Evolutionary conservation across 306 rosid genomes (phyloP).

Genomic region (Cicer pinnatifidum): DNA sequence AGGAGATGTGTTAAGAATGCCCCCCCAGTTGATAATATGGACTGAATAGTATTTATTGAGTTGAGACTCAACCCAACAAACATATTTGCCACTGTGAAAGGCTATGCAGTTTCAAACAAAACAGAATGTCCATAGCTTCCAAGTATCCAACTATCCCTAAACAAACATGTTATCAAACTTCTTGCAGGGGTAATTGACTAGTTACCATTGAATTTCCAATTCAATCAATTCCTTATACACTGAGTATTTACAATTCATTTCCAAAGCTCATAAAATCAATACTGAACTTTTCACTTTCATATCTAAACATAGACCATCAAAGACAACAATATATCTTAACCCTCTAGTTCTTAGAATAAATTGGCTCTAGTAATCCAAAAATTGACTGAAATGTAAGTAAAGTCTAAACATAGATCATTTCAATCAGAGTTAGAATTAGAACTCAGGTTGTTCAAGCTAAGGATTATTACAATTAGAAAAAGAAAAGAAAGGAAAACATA

Average conservation of each 20-base stretch:
- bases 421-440: no score
- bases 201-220: no score
- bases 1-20: background rate
- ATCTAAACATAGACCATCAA: background rate
- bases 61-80: background rate
- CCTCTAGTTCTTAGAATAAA: no score
- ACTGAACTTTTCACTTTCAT: constrained; percentile 13
- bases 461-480: background rate
- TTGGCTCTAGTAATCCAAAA: no score
- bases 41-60: background rate
- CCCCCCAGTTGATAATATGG: background rate
- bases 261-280: constrained; percentile 24
- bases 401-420: no score
- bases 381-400: no score
- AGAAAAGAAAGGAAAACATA: constrained; percentile 30
- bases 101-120: background rate
- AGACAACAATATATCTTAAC: background rate
- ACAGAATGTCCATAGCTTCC: no score
- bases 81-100: background rate
- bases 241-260: background rate
- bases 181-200: no score
- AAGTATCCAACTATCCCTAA: no score
- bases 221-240: background rate
- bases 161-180: no score
- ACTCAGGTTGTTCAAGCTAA: no score